Conservation (phyloP, 2,329 filamentous ascomycete species). For the Cordyceps fumosorosea region DNA sequence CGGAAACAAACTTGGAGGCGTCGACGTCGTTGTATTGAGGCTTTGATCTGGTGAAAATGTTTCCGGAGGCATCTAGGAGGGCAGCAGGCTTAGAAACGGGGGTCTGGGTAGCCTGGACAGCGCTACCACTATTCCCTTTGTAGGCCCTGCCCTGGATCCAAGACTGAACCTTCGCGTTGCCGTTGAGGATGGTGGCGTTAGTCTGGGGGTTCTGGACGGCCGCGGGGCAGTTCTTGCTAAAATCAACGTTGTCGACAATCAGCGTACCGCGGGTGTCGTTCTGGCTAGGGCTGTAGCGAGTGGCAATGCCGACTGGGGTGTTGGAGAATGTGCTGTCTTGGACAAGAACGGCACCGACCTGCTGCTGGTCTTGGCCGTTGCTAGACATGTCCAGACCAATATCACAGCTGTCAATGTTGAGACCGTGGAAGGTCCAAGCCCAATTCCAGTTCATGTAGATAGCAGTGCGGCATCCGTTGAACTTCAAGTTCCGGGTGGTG, state of each 20-base stretch:
- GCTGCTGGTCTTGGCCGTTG: slow-evolving; percentile 54
- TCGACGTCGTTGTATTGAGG: slow-evolving; percentile 74
- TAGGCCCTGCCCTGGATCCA: slow-evolving; percentile 81
- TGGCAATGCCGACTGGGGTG: slow-evolving; percentile 64
- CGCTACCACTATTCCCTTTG: slow-evolving; percentile 38
- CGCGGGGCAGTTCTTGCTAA: slow-evolving; percentile 56
- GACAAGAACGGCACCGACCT: slow-evolving; percentile 78
- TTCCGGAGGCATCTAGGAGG: slow-evolving; percentile 59
- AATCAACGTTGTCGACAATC: slow-evolving; percentile 85
- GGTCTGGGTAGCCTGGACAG: slow-evolving; percentile 52
- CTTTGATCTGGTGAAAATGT: slow-evolving; percentile 76
- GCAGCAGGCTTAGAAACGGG: slow-evolving; percentile 56
- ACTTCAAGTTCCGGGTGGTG: slow-evolving; percentile 74
- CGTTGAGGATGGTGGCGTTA: slow-evolving; percentile 55
- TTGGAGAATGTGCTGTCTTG: slow-evolving; percentile 74
- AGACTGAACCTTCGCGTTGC: slow-evolving; percentile 60
- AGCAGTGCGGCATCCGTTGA: slow-evolving; percentile 75
- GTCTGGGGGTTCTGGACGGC: slow-evolving; percentile 58
- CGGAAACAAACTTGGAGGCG: slow-evolving; percentile 68
- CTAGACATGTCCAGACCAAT: slow-evolving; percentile 74
- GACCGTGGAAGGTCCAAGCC: slow-evolving; percentile 73
- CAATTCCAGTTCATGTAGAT: slow-evolving; percentile 92
- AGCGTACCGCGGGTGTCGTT: slow-evolving; percentile 71
- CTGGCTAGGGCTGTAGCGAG: slow-evolving; percentile 59
- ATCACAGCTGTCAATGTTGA: slow-evolving; percentile 67